Conservation (phyloP, 2,329 filamentous ascomycete genomes). For the Xylaria sp. region DNA sequence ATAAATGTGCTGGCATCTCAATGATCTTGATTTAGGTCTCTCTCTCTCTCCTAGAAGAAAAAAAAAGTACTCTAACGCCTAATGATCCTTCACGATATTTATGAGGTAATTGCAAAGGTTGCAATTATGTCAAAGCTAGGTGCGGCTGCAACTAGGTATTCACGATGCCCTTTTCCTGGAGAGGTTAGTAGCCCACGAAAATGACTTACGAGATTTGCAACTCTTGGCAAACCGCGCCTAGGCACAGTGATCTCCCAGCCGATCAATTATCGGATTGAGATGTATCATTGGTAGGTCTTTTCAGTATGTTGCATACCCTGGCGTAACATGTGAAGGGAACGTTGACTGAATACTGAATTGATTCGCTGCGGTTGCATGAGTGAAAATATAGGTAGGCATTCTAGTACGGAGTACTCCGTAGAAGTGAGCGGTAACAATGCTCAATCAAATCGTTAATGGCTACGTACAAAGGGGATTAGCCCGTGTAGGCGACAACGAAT, state of each 20-base stretch:
- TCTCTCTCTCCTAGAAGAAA: no score
- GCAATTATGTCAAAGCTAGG: neutral
- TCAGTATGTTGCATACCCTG: neutral
- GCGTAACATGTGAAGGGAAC: no score
- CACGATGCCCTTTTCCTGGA: neutral
- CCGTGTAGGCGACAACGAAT: constrained; percentile 22
- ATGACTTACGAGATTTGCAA: neutral
- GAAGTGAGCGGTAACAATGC: neutral
- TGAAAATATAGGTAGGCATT: neutral
- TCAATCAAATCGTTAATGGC: neutral
- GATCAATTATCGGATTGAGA: neutral
- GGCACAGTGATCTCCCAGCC: neutral
- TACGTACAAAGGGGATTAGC: no score
- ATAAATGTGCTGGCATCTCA: no score
- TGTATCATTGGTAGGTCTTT: neutral
- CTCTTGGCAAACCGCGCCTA: neutral
- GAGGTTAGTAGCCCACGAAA: constrained; percentile 13
- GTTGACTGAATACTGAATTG: neutral
- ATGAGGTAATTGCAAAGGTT: neutral
- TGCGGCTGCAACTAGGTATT: neutral
- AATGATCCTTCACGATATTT: neutral
- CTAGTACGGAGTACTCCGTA: neutral
- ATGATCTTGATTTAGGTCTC: no score
- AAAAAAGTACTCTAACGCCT: neutral
- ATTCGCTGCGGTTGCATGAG: neutral